phyloP scores from a whole-genome alignment of 805 yeast species.

The Nakazawaea pomicola region DNA sequence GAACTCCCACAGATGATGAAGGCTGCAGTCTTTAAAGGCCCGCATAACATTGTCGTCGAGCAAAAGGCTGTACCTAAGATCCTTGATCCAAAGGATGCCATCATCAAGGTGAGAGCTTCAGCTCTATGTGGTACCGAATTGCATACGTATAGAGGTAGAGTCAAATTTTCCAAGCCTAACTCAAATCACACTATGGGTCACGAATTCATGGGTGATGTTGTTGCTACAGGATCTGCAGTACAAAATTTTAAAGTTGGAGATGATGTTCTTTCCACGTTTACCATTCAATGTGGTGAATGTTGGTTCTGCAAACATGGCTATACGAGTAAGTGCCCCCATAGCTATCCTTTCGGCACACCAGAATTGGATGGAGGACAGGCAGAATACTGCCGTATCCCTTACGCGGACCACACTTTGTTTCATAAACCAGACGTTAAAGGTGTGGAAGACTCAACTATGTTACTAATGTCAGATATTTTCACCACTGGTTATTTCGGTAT shows the following conservation, averaged over 20 bases:
- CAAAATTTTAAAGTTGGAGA: constrained; percentile 38
- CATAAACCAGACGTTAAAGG: constrained; percentile 32
- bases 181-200: constrained; percentile 45
- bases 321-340: constrained; percentile 48
- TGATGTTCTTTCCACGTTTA: constrained; percentile 41
- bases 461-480: constrained; percentile 60
- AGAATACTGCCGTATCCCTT: constrained; percentile 55
- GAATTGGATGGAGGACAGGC: constrained; percentile 61
- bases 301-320: constrained; percentile 53
- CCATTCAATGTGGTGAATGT: constrained; percentile 56
- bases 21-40: constrained; percentile 45
- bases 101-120: constrained; percentile 40
- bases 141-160: constrained; percentile 50
- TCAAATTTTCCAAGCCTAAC: constrained; percentile 26
- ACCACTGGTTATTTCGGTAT: constrained; percentile 61
- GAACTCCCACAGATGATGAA: constrained; percentile 31
- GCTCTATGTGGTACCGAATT: constrained; percentile 54
- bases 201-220: constrained; percentile 41
- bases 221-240: constrained; percentile 31
- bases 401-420: constrained; percentile 45
- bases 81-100: constrained; percentile 34
- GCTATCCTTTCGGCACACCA: constrained; percentile 54
- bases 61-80: constrained; percentile 35
- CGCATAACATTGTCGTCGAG: constrained; percentile 34
- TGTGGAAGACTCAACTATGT: constrained; percentile 39